Percentiles rank a stretch among this genome's conserved stretches.
Conservation (phyloP, 2,329 filamentous ascomycete genomes). For the Aspergillus awamori region DNA sequence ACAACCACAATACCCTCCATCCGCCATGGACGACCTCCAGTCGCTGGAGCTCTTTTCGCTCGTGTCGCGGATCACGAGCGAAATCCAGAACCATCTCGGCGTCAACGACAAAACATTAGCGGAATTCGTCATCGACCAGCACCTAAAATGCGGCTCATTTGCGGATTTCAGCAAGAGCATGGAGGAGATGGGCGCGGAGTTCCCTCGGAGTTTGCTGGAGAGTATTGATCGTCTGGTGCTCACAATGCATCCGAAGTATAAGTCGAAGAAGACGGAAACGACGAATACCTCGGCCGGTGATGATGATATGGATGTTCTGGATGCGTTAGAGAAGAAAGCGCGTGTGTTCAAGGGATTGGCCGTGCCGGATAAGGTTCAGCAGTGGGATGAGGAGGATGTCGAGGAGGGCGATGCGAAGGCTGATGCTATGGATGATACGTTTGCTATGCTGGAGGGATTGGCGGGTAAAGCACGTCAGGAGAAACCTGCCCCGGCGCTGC, state of each 20-base stretch:
- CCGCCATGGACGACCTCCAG: conserved; percentile 81
- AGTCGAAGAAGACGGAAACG: conserved; percentile 52
- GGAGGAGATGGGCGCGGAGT: conserved; percentile 75
- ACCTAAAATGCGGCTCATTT: conserved; percentile 71
- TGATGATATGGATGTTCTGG: conserved; percentile 46
- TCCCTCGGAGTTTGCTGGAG: conserved; percentile 83
- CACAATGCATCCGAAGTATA: conserved; percentile 90
- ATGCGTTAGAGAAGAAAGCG: conserved; percentile 69
- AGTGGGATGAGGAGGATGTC: conserved; percentile 54
- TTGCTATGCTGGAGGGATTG: conserved; percentile 85
- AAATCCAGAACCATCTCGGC: conserved; percentile 91
- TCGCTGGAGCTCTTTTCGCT: conserved; percentile 91
- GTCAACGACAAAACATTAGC: conserved; percentile 92
- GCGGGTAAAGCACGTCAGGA: conserved; percentile 64
- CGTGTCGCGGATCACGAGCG: conserved; percentile 90
- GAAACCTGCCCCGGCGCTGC: conserved; percentile 32
- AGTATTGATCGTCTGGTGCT: conserved; percentile 87
- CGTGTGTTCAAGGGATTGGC: conserved; percentile 89
- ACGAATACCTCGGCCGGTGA: conserved; percentile 43
- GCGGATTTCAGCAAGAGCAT: conserved; percentile 76
- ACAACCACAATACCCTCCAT: conserved; percentile 11
- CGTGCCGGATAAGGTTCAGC: conserved; percentile 73
- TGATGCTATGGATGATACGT: conserved; percentile 86
- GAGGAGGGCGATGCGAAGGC: conserved; percentile 47
- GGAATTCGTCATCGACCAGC: conserved; percentile 93